phyloP scores from a whole-genome alignment of 169 alveolate species.

The Plasmodium blacklocki region DNA sequence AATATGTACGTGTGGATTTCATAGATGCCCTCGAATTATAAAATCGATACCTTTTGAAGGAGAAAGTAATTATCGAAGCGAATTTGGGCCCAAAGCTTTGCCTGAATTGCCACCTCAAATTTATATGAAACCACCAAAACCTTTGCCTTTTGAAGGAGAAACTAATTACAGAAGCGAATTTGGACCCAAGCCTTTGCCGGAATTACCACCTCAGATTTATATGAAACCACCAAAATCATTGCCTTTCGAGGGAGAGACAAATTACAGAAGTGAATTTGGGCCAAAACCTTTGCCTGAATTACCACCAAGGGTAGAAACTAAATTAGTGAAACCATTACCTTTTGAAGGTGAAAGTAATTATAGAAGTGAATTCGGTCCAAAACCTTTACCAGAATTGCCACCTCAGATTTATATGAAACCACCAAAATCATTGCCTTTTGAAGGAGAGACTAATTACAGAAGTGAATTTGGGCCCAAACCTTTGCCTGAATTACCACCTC shows the following conservation, averaged over 20 bases:
- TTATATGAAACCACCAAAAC: slow-evolving; percentile 57
- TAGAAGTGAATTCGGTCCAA: slow-evolving; percentile 77
- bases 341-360: slow-evolving; percentile 68
- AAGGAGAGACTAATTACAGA: slow-evolving; percentile 74
- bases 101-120: slow-evolving; percentile 58
- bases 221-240: slow-evolving; percentile 68
- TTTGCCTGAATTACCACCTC: slow-evolving; percentile 58
- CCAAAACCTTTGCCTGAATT: slow-evolving; percentile 75
- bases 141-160: slow-evolving; percentile 79
- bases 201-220: slow-evolving; percentile 49
- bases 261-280: slow-evolving; percentile 79
- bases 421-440: slow-evolving; percentile 79
- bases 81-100: slow-evolving; percentile 79
- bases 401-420: slow-evolving; percentile 46
- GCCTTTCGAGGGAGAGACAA: slow-evolving; percentile 80
- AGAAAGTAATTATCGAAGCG: slow-evolving; percentile 77
- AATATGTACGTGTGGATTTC: slow-evolving; percentile 83
- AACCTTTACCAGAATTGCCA: slow-evolving; percentile 78
- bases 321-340: slow-evolving; percentile 70
- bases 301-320: slow-evolving; percentile 40
- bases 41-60: slow-evolving; percentile 81
- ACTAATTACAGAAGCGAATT: slow-evolving; percentile 78
- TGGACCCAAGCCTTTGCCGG: slow-evolving; percentile 80
- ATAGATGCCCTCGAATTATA: slow-evolving; percentile 77
- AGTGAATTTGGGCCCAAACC: slow-evolving; percentile 78